Evolutionary conservation across 345 rosid species (phyloP), one percentile per base, ranked within the genome.

Genomic region (Ceriops decandra): DNA sequence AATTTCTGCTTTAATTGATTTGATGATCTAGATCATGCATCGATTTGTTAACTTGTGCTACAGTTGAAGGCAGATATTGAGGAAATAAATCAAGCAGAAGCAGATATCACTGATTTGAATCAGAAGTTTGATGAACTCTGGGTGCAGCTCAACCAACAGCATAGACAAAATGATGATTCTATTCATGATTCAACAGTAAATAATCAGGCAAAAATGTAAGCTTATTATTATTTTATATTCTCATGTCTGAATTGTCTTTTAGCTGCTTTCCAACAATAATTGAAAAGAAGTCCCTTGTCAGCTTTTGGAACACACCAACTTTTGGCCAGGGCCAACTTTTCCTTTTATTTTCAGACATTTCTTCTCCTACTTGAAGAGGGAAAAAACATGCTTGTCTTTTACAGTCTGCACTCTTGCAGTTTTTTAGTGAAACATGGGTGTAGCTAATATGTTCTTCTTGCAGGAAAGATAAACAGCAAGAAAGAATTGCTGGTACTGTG

Each of bases 81-180:
- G 72, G 98, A 90, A 72, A 80, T 91, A 70, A 84, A 78, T 67
- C 81, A 63, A 73, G 75, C 93, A 52, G 86, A 90, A 82, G 80
- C 79, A 60, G 96, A 91, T 47, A 68, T 87, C 69, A 63, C 70
- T 74, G 83, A 82, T 62, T 82, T 88, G 85, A 82, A 76, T 74
- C 79, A 83, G 68, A 90, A 83, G 82, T 78, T 84, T 57, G 84
- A 87, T 72, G 85, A 85, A 75, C 89, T 91, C 62, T 78, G 77
- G 51, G 61, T 54, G 57, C 85, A 81, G 76, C 88, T 87, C 65
- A 64, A 67, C 70, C 81, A 84, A 60, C 82, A 71, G 66, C 83
- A 72, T 22, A 85, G 76, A 63, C 77, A 78, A 68, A 73, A 73
- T 60, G 60, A 63, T 66, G 72, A 71, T 83, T 77, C 82, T 33